Evolutionary conservation across 1,284 basidiomycete species (phyloP).

Genomic region (Sanguinoderma infundibulare): DNA sequence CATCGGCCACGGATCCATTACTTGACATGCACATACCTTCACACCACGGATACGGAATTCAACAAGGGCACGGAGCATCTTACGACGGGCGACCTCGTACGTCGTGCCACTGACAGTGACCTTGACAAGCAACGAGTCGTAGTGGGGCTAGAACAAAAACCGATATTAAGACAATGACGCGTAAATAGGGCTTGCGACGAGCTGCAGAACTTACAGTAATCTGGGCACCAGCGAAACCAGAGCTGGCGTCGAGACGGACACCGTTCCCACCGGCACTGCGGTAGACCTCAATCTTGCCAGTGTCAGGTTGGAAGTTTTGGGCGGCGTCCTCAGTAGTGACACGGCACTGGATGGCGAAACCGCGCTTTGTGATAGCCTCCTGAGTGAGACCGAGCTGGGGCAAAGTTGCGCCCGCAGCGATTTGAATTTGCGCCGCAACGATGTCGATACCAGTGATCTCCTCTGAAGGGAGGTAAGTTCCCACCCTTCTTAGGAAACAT

Average conservation of each 20-base stretch:
- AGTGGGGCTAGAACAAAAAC: conserved; percentile 76
- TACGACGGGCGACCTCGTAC: conserved; percentile 97
- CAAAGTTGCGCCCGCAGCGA: conserved; percentile 95
- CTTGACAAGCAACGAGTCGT: conserved; percentile 98
- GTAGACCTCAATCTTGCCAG: conserved; percentile 99
- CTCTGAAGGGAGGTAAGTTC: conserved; percentile 55
- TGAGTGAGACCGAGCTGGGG: conserved; percentile 97
- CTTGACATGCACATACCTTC: conserved; percentile 64
- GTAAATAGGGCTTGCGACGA: no score
- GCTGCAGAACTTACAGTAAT: conserved; percentile 76
- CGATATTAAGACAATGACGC: neutral
- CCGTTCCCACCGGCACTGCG: conserved; percentile 98
- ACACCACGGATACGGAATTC: conserved; percentile 99
- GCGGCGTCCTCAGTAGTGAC: conserved; percentile 99
- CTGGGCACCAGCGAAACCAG: conserved; percentile 98
- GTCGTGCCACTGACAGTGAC: conserved; percentile 96
- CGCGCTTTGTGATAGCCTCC: conserved; percentile 94
- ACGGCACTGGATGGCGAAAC: conserved; percentile 98
- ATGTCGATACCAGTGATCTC: conserved; percentile 99
- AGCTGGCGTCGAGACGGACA: conserved; percentile 96
- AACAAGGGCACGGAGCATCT: conserved; percentile 98
- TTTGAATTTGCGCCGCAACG: conserved; percentile 98
- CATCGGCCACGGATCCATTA: neutral
- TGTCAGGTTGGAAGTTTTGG: conserved; percentile 94
- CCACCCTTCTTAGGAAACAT: neutral